phyloP scores from a whole-genome alignment of 345 rosid genomes.

The Clausena lansium region DNA sequence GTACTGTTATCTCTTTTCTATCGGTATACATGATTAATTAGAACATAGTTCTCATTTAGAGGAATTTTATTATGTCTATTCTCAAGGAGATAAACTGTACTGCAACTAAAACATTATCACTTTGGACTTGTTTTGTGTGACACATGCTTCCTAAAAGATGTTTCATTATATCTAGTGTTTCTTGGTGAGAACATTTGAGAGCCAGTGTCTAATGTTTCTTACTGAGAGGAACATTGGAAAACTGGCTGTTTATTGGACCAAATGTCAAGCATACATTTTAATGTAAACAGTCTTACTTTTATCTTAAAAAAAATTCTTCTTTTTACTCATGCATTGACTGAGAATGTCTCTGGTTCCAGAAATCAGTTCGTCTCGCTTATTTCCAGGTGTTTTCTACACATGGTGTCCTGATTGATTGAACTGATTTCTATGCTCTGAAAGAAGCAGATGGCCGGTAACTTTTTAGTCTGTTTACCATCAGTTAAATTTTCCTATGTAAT shows the following conservation, averaged over 20 bases:
- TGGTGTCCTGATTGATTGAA: background rate
- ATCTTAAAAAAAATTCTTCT: background rate
- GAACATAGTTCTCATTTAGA: background rate
- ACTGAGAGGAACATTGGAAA: background rate
- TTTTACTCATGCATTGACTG: background rate
- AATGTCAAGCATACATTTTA: background rate
- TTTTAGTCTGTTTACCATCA: background rate
- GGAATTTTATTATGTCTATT: background rate
- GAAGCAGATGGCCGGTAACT: background rate
- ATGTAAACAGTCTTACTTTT: background rate
- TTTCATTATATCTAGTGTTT: background rate
- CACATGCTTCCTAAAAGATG: background rate
- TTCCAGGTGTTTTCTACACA: slow-evolving; percentile 4
- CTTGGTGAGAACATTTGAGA: background rate
- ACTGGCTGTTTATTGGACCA: background rate
- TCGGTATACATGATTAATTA: background rate
- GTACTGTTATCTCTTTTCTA: background rate
- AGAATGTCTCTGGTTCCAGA: background rate
- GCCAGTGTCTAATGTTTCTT: no score
- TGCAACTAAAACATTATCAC: background rate
- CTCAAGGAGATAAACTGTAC: background rate
- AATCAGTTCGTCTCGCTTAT: background rate
- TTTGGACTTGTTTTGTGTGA: background rate
- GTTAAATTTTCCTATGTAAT: slow-evolving; percentile 5
- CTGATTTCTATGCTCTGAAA: background rate